Conservation (phyloP, 2,329 filamentous ascomycete genomes). For the Escovopsis sp. region DNA sequence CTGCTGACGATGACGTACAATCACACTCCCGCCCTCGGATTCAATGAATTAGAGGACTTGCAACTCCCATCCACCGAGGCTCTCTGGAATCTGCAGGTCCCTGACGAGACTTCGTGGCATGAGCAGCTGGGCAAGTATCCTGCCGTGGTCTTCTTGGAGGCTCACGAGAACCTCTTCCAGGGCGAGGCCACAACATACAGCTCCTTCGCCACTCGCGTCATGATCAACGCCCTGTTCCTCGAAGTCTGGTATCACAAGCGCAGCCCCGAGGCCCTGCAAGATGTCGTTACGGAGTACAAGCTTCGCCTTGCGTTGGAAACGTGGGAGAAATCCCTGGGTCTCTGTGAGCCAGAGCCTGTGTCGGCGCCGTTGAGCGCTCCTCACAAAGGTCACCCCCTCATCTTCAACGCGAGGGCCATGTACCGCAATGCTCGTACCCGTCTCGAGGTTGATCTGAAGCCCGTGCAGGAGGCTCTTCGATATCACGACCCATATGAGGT, state of each 20-base stretch:
- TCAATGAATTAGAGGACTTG: slow-evolving; percentile 92
- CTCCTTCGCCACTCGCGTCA: slow-evolving; percentile 89
- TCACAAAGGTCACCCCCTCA: slow-evolving; percentile 87
- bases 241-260: slow-evolving; percentile 99
- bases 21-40: slow-evolving; percentile 93
- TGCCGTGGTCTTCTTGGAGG: slow-evolving; percentile 77
- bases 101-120: slow-evolving; percentile 71
- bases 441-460: slow-evolving; percentile 88
- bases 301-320: slow-evolving; percentile 88
- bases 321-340: slow-evolving; percentile 93
- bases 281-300: slow-evolving; percentile 97
- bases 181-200: slow-evolving; percentile 85
- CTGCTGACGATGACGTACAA: slow-evolving; percentile 92
- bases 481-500: slow-evolving; percentile 98
- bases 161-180: slow-evolving; percentile 90
- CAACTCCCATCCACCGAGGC: slow-evolving; percentile 88
- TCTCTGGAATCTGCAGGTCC: slow-evolving; percentile 74
- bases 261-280: slow-evolving; percentile 91
- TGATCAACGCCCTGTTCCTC: slow-evolving; percentile 97
- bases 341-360: slow-evolving; percentile 83
- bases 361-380: slow-evolving; percentile 83
- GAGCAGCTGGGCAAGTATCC: slow-evolving; percentile 59
- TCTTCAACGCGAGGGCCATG: slow-evolving; percentile 97
- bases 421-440: slow-evolving; percentile 87
- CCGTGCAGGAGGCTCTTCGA: slow-evolving; percentile 86